Evolutionary conservation across 2,329 filamentous ascomycete species (phyloP).

Genomic region (Exophiala mesophila): DNA sequence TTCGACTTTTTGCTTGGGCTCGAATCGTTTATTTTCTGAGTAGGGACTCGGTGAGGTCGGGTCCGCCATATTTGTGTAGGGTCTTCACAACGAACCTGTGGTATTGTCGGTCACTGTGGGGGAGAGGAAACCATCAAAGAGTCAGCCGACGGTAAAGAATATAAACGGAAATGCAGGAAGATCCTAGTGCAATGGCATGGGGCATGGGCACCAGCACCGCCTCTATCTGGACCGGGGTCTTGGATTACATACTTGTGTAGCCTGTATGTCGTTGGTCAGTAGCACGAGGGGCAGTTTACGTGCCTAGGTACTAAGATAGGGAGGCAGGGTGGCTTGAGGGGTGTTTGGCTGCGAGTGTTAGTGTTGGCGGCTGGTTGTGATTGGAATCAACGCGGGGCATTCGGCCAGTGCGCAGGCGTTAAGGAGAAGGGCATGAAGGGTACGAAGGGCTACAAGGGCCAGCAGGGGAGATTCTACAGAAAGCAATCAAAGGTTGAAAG

Average conservation of each 20-base stretch:
- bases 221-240: not conserved
- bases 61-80: conserved; percentile 18
- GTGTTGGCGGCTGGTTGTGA: not conserved
- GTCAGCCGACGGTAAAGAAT: not conserved
- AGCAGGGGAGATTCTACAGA: too few relatives aligned
- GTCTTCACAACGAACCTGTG: conserved; percentile 7
- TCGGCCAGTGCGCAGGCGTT: too few relatives aligned
- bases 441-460: too few relatives aligned
- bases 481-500: too few relatives aligned
- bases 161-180: not conserved
- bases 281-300: too few relatives aligned
- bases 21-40: conserved; percentile 34
- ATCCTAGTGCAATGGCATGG: too few relatives aligned
- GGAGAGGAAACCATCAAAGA: not conserved
- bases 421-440: too few relatives aligned
- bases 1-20: conserved; percentile 42
- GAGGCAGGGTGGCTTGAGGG: too few relatives aligned
- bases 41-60: conserved; percentile 26
- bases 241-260: conserved; percentile 23
- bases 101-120: conserved; percentile 13
- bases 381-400: not conserved
- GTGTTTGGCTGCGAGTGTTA: too few relatives aligned
- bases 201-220: too few relatives aligned
- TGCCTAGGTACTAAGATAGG: too few relatives aligned
- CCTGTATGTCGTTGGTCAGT: too few relatives aligned